Percentiles rank a stretch among this genome's conserved stretches.
These are phyloP conservation scores for Jacaranda mimosifolia DNA, from an alignment of 257 asterid genomes.

Conservation along the genomic window DNA sequence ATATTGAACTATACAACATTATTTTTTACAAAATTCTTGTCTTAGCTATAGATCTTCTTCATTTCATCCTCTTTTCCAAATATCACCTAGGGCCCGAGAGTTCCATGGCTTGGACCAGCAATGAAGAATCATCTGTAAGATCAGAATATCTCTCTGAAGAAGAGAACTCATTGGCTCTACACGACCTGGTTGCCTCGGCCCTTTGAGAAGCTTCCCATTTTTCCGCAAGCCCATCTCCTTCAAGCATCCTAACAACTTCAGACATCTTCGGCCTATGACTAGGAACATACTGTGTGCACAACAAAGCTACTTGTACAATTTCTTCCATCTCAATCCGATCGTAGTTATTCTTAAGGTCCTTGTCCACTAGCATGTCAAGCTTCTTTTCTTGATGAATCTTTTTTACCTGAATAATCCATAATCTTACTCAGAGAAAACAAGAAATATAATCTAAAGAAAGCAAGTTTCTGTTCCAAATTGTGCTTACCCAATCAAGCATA, in stretches of 20 bases:
- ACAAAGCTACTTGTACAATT: constrained; percentile 84
- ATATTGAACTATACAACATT: constrained; percentile 31
- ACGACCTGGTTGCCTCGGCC: constrained; percentile 60
- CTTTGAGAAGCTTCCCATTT: constrained; percentile 97
- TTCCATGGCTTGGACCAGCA: constrained; percentile 94
- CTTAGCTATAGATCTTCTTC: constrained; percentile 29
- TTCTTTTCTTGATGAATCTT: constrained; percentile 88
- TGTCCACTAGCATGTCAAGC: constrained; percentile 80
- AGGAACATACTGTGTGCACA: constrained; percentile 94
- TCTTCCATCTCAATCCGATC: constrained; percentile 88
- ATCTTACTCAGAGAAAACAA: neutral
- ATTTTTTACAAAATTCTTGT: neutral
- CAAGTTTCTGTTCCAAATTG: neutral
- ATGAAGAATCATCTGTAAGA: constrained; percentile 88
- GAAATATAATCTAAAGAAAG: neutral
- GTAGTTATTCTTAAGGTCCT: constrained; percentile 65
- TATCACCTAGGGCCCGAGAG: constrained; percentile 92
- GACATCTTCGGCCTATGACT: constrained; percentile 92
- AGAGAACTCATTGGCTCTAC: constrained; percentile 78
- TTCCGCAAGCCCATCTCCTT: constrained; percentile 96
- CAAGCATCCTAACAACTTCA: constrained; percentile 94
- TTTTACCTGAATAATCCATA: constrained; percentile 63
- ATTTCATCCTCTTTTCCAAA: constrained; percentile 6
- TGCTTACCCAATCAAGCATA: constrained; percentile 96
- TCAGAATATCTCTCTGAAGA: constrained; percentile 92